Conservation (phyloP, 2,329 filamentous ascomycete genomes). For the Biscogniauxia marginata region DNA sequence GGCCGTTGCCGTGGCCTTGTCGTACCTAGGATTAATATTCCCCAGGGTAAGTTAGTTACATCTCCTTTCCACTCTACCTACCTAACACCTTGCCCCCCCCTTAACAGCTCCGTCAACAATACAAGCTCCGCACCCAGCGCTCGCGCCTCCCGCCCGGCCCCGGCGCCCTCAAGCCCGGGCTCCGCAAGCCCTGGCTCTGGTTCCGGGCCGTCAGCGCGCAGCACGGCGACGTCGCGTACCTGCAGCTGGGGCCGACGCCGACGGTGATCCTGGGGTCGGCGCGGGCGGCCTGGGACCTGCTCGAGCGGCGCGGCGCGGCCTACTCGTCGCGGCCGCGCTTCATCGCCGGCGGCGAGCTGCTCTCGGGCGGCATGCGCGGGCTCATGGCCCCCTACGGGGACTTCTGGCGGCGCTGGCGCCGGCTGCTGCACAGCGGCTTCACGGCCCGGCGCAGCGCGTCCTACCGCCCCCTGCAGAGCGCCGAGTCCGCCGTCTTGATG, state of each 20-base stretch:
- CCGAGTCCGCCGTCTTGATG: conserved; percentile 42
- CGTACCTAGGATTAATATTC: background rate
- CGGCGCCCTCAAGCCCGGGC: conserved; percentile 36
- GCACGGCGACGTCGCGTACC: conserved; percentile 42
- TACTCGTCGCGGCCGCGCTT: conserved; percentile 46
- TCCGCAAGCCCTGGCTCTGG: conserved; percentile 43
- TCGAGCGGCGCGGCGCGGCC: conserved; percentile 42
- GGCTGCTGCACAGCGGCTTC: conserved; percentile 42
- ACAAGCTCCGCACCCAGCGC: conserved; percentile 39
- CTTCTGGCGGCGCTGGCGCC: conserved; percentile 44
- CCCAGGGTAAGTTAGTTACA: background rate
- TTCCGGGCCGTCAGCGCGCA: conserved; percentile 37
- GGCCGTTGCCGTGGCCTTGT: background rate
- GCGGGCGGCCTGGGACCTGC: conserved; percentile 42
- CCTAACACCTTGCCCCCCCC: background rate
- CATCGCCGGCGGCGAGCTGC: conserved; percentile 44
- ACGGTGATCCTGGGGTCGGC: conserved; percentile 44
- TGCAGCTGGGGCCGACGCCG: conserved; percentile 41
- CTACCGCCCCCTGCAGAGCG: conserved; percentile 40
- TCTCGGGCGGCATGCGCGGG: conserved; percentile 41
- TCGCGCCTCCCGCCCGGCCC: conserved; percentile 40
- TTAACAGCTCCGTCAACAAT: conserved; percentile 36
- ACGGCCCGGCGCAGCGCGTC: conserved; percentile 43
- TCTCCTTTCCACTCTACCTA: background rate
- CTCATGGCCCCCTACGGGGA: conserved; percentile 43